Percentiles rank a stretch among this genome's conserved stretches.
phyloP scores from a whole-genome alignment of 2,329 filamentous ascomycete species.

The Epichloe uncinata region DNA sequence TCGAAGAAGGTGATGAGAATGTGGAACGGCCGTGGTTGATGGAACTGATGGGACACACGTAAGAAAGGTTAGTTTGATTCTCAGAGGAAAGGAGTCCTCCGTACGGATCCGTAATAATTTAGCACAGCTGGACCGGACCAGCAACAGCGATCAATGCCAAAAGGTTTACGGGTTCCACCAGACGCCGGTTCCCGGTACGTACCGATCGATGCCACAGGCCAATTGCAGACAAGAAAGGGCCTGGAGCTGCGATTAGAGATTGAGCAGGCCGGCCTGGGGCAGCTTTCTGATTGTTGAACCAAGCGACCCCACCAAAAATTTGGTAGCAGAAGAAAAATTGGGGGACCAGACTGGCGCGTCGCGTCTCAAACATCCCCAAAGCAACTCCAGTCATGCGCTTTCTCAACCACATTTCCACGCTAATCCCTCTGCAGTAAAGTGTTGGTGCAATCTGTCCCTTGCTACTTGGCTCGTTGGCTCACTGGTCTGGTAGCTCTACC shows the following conservation, averaged over 20 bases:
- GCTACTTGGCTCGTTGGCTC: conserved; percentile 1
- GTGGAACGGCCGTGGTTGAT: background rate
- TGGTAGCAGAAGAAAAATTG: conserved; percentile 20
- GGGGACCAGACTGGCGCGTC: too few species aligned
- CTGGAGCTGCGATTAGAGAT: too few species aligned
- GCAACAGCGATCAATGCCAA: background rate
- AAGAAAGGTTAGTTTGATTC: background rate
- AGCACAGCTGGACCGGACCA: background rate
- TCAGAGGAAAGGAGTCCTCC: background rate
- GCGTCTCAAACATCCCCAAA: background rate
- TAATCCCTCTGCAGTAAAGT: conserved; percentile 8
- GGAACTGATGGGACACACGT: background rate
- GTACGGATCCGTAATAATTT: too few species aligned
- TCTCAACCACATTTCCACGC: conserved; percentile 13
- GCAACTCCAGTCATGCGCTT: background rate
- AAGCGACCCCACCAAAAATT: conserved; percentile 20
- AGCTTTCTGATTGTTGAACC: conserved; percentile 23
- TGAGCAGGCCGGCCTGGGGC: background rate
- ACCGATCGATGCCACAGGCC: conserved; percentile 1
- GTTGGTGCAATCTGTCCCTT: background rate
- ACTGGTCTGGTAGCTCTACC: background rate
- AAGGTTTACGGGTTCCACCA: background rate
- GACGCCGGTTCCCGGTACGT: background rate
- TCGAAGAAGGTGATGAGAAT: background rate
- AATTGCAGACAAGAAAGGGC: too few species aligned